phyloP scores from a whole-genome alignment of 1,139 yeast species.

The Pichia sp. region DNA sequence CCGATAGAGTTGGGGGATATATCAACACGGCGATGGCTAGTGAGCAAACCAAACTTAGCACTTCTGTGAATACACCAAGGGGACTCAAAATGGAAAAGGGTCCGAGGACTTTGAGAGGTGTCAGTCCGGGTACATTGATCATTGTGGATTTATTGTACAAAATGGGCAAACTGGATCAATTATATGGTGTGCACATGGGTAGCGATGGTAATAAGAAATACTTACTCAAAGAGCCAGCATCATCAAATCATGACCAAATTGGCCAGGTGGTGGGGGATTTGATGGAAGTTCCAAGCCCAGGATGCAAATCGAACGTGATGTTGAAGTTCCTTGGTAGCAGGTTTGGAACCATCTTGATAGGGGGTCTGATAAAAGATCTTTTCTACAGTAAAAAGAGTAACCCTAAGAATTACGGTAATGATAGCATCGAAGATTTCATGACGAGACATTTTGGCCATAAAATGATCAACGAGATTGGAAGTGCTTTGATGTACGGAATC shows the following conservation, averaged over 20 bases:
- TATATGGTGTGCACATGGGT: constrained; percentile 40
- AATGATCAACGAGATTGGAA: constrained; percentile 55
- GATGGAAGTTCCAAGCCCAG: constrained; percentile 45
- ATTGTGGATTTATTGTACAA: constrained; percentile 49
- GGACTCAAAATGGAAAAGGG: constrained; percentile 49
- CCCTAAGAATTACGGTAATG: constrained; percentile 3
- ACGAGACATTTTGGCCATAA: constrained; percentile 57
- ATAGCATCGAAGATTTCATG: constrained; percentile 50
- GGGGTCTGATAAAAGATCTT: constrained; percentile 36
- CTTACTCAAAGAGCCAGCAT: constrained; percentile 28
- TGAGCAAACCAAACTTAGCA: constrained; percentile 7
- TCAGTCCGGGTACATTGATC: constrained; percentile 55
- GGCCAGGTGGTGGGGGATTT: constrained; percentile 26
- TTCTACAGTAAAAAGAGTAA: constrained; percentile 26
- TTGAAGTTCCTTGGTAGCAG: constrained; percentile 37
- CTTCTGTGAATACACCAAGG: constrained; percentile 12
- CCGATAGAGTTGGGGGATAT: constrained; percentile 67
- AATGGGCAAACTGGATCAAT: constrained; percentile 33
- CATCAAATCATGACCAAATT: constrained; percentile 10
- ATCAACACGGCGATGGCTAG: constrained; percentile 40
- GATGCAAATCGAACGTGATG: constrained; percentile 26
- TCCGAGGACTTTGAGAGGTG: constrained; percentile 66
- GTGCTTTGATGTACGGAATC: constrained; percentile 84
- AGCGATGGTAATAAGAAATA: constrained; percentile 59
- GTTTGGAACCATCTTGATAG: constrained; percentile 26